Evolutionary conservation across 768 basidiomycete species (phyloP), one percentile per base, ranked within the genome.

Genomic region (Ramaria sp.): DNA sequence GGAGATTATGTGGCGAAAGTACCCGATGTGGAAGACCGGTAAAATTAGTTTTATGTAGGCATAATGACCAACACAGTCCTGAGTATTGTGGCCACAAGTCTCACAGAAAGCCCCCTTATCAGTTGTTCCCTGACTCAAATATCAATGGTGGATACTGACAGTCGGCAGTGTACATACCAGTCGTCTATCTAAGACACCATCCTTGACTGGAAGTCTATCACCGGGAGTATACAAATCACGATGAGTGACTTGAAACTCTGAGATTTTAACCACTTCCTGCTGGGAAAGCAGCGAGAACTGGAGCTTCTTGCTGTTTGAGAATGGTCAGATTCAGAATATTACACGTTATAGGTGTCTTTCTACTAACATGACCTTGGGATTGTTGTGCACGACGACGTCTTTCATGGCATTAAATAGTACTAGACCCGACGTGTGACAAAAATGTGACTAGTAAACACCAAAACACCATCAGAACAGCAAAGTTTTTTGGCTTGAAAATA

Each of bases 11-110:
- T 97, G 93, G 66, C 93, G 89, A 74, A 99, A 98, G 69, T 91
- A 99, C 6, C 96, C 96, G 55, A 98, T 91, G 66, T 99, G 96
- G 67, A 98, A 99, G 18, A 98, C 94, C 0, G 96, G 96, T 18
- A 99, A 83, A 30, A 86, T 82, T 41, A 99, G 78, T 69, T 96
- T 97, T 71, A 99, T 97, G 70, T 98, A 98, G 4, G 94, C 94
- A 66, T 96, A 98, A 68, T 99, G 96, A 1, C 96, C 96, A 22
- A 96, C 94, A 65, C 96, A 99, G 58, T 96, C 91, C 2, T 92
- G 88, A 27, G 90, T 83, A 16, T 79, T 83, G 58, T 92, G 80
- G 7, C 91, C 91, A 63, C 96, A 99, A 0, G 96, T 99, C 68
- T 94, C 89, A 69, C 96, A 99, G 64, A 83, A 86, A 25, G 86